Evolutionary conservation across 805 yeast genomes (phyloP).

Genomic region (Candida sithepensis): DNA sequence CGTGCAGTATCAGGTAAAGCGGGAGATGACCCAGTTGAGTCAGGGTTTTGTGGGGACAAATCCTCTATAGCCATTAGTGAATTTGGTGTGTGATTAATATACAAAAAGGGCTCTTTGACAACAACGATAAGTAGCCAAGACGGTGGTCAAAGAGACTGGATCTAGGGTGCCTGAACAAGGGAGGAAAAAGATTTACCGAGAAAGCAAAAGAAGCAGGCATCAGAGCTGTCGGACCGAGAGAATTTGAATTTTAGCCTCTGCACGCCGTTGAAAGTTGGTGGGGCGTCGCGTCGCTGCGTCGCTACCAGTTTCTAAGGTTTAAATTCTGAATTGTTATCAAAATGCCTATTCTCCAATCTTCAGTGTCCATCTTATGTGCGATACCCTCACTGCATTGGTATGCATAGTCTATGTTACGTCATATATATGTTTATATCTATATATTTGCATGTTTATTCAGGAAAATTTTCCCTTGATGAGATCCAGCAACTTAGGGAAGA

Average conservation of each 20-base stretch:
- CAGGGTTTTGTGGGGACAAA: neutral
- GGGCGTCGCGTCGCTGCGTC: no score
- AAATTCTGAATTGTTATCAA: no score
- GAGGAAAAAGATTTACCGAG: no score
- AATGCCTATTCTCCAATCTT: no score
- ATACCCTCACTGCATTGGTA: no score
- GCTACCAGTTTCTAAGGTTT: no score
- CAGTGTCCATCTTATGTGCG: no score
- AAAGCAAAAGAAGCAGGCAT: neutral
- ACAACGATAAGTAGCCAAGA: neutral
- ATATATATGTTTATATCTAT: neutral
- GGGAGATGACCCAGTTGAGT: neutral
- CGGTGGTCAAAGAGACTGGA: neutral
- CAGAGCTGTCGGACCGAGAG: neutral
- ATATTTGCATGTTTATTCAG: neutral
- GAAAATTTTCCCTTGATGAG: conserved; percentile 34
- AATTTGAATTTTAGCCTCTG: neutral
- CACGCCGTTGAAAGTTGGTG: neutral
- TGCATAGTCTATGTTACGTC: no score
- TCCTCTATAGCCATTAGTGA: neutral
- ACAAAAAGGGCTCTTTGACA: neutral
- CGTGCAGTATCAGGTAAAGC: neutral
- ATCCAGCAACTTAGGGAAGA: conserved; percentile 63
- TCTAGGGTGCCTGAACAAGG: no score
- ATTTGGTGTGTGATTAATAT: neutral